Conservation (phyloP, 2,329 filamentous ascomycete genomes). For the Akanthomyces uredinophilus region DNA sequence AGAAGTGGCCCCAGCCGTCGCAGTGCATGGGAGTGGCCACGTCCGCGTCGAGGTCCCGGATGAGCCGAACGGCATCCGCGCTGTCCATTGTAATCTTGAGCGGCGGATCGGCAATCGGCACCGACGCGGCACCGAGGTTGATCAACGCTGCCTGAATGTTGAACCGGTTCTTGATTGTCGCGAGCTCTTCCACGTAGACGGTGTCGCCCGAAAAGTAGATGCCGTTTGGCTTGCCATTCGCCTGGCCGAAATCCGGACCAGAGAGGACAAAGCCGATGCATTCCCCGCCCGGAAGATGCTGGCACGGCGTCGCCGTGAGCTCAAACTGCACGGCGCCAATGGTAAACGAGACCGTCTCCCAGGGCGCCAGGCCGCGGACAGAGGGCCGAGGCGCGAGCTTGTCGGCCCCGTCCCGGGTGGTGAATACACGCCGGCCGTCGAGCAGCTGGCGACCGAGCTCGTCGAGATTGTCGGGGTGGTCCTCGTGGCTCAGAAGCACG, state of each 20-base stretch:
- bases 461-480: slow-evolving; percentile 47
- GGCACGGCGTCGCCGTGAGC: slow-evolving; percentile 38
- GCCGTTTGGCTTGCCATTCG: slow-evolving; percentile 36
- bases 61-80: slow-evolving; percentile 33
- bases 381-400: slow-evolving; percentile 39
- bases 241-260: slow-evolving; percentile 30
- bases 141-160: slow-evolving; percentile 35
- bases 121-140: slow-evolving; percentile 35
- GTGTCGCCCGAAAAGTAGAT: slow-evolving; percentile 47
- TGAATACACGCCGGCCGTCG: slow-evolving; percentile 41
- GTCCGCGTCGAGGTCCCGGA: slow-evolving; percentile 35
- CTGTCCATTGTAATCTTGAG: slow-evolving; percentile 42
- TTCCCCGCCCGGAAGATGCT: slow-evolving; percentile 40
- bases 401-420: slow-evolving; percentile 39
- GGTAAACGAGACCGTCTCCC: slow-evolving; percentile 29
- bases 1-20: slow-evolving; percentile 42
- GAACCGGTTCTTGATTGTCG: slow-evolving; percentile 28
- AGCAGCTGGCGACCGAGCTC: slow-evolving; percentile 39
- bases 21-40: slow-evolving; percentile 43
- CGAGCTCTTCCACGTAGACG: slow-evolving; percentile 38
- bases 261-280: slow-evolving; percentile 41
- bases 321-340: slow-evolving; percentile 31
- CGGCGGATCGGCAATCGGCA: slow-evolving; percentile 20
- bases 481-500: slow-evolving; percentile 46
- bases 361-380: slow-evolving; percentile 34